Conservation (phyloP, 1,139 yeast genomes). For the Nakaseomyces sp. region DNA sequence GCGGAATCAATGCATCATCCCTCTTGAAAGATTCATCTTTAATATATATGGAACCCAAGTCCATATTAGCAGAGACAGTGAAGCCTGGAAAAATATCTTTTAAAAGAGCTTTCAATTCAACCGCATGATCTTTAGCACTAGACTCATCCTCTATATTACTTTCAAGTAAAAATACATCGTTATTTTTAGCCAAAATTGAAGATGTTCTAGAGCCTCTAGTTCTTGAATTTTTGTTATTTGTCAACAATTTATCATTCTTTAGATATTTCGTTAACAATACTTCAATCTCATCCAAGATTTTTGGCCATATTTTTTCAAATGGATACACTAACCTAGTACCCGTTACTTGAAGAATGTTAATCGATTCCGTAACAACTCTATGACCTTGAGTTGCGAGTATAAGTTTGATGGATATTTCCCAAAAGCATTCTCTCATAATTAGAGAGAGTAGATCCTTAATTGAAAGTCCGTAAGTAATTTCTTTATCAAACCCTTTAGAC, state of each 20-base stretch:
- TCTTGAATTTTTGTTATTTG: constrained; percentile 7
- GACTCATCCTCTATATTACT: constrained; percentile 27
- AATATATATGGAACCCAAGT: constrained; percentile 43
- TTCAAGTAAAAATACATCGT: constrained; percentile 36
- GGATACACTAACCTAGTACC: constrained; percentile 32
- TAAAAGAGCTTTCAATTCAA: constrained; percentile 40
- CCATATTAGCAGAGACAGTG: constrained; percentile 32
- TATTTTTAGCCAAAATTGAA: constrained; percentile 12
- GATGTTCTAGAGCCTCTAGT: constrained; percentile 8
- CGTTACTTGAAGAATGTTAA: constrained; percentile 31
- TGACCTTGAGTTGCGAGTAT: constrained; percentile 64
- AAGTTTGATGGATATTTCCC: constrained; percentile 55
- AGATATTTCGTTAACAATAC: constrained; percentile 32
- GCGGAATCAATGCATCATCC: constrained; percentile 62
- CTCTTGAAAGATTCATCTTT: constrained; percentile 48
- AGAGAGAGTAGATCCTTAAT: constrained; percentile 44
- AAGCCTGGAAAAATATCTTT: constrained; percentile 59
- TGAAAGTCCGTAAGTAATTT: constrained; percentile 30
- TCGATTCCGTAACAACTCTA: constrained; percentile 53
- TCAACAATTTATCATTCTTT: constrained; percentile 12
- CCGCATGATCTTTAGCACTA: constrained; percentile 33
- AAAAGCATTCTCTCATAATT: constrained; percentile 60
- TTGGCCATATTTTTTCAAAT: constrained; percentile 49
- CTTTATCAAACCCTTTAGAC: constrained; percentile 14
- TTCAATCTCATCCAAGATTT: constrained; percentile 50